Conservation (phyloP, 2,329 filamentous ascomycete genomes). For the Aspergillus vadensis region DNA sequence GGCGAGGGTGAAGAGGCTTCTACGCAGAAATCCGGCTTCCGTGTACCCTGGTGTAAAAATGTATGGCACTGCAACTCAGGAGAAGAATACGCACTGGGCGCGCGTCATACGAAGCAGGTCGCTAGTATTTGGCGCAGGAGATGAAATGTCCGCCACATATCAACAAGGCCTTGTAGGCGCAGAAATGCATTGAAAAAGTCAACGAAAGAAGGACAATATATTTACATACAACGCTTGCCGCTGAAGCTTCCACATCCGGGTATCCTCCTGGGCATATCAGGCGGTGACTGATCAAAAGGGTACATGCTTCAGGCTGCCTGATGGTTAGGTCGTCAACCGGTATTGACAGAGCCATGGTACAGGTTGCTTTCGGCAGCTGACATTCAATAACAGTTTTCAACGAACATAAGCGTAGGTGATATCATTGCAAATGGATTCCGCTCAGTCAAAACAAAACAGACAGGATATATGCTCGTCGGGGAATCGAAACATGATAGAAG, state of each 20-base stretch:
- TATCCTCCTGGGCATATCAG: not conserved
- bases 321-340: not conserved
- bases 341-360: not conserved
- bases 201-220: not conserved
- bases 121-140: not conserved
- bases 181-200: not conserved
- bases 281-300: not conserved
- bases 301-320: not conserved
- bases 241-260: not conserved
- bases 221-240: not conserved
- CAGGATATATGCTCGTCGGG: conserved; percentile 29
- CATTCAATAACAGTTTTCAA: not conserved
- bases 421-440: not conserved
- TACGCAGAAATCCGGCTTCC: not conserved
- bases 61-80: not conserved
- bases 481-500: conserved; percentile 31
- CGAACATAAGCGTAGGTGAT: not conserved
- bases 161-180: not conserved
- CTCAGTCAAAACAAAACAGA: conserved; percentile 2
- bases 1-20: not conserved
- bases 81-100: not conserved
- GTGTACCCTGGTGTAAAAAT: not conserved
- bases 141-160: not conserved
- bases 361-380: not conserved
- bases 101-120: not conserved